phyloP scores from a whole-genome alignment of 192 early-diverging fungal genomes.

The Anaeromyces robustus region DNA sequence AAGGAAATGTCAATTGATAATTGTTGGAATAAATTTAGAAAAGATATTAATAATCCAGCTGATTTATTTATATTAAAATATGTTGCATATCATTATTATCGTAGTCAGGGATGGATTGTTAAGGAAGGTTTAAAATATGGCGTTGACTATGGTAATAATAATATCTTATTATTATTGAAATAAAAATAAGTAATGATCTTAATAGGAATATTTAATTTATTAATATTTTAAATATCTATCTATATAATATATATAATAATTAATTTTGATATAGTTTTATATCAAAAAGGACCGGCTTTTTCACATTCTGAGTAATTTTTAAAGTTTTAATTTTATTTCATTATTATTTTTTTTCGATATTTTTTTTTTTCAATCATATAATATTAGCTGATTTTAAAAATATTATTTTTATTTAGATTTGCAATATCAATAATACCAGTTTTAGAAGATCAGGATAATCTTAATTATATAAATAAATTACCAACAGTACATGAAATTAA shows the following conservation, averaged over 20 bases:
- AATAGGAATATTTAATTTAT: too few species aligned
- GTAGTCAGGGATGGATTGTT: slow-evolving; percentile 68
- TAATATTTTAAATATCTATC: too few species aligned
- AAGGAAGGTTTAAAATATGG: slow-evolving; percentile 74
- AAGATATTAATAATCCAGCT: neutral
- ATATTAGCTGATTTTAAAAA: too few species aligned
- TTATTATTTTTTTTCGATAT: too few species aligned
- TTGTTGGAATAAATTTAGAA: neutral
- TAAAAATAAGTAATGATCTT: neutral
- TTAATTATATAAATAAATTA: neutral
- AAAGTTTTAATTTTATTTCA: neutral
- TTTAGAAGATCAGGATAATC: neutral
- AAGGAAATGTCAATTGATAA: neutral
- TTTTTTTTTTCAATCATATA: too few species aligned
- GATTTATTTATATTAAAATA: slow-evolving; percentile 46
- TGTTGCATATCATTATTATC: slow-evolving; percentile 69
- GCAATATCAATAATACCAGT: neutral
- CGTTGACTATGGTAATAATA: slow-evolving; percentile 42
- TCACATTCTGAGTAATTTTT: neutral
- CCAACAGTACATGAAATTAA: neutral
- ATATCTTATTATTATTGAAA: neutral
- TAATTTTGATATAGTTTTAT: neutral
- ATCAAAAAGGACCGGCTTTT: neutral
- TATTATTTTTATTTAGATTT: neutral
- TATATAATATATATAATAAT: too few species aligned